phyloP scores from a whole-genome alignment of 441 rosid species.

The Pelargonium fulgidum region DNA sequence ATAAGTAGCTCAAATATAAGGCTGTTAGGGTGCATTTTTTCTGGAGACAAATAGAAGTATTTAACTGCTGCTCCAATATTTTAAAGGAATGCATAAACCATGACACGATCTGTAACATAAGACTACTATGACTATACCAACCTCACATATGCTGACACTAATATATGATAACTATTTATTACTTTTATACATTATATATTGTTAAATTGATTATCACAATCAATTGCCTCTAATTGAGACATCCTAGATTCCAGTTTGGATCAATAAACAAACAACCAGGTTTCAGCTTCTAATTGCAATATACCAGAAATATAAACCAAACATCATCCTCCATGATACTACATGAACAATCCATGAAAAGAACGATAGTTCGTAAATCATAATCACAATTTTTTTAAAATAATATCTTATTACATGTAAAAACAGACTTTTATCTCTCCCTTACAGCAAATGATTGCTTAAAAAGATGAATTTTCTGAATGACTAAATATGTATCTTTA shows the following conservation, averaged over 20 bases:
- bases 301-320: neutral
- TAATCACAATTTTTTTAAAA: neutral
- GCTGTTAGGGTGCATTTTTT: neutral
- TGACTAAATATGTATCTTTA: no score
- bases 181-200: neutral
- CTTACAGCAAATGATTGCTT: neutral
- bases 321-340: neutral
- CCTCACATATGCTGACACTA: neutral
- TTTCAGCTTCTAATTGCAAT: neutral
- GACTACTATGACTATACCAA: neutral
- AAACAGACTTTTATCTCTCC: neutral
- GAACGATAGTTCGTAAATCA: neutral
- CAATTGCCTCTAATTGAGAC: neutral
- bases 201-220: neutral
- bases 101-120: neutral
- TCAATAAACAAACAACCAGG: neutral
- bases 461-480: neutral
- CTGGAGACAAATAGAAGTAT: neutral
- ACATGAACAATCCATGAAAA: neutral
- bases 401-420: neutral
- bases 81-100: neutral
- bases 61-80: neutral
- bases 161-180: neutral
- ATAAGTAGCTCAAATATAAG: neutral
- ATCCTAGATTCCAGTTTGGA: constrained; percentile 1